Conservation (phyloP, 257 asterid species). For the Solanum pinnatisectum region DNA sequence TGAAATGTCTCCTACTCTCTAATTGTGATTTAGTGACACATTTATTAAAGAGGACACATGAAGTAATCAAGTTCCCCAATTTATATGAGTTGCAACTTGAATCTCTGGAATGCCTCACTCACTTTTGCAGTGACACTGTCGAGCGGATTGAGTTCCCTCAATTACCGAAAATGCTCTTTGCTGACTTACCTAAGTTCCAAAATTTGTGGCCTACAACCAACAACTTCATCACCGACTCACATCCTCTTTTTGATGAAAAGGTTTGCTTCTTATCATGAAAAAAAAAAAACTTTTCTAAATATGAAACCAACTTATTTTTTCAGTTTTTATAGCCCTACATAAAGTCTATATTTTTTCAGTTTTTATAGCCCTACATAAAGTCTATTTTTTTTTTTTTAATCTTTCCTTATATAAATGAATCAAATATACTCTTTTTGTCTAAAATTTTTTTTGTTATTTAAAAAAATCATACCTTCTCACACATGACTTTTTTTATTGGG, state of each 20-base stretch:
- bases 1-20: rapidly evolving
- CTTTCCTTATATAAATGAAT: no score
- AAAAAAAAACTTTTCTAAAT: no score
- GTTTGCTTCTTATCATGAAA: not conserved
- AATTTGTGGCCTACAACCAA: not conserved
- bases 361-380: no score
- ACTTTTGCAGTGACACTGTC: not conserved
- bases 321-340: no score
- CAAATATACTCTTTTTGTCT: no score
- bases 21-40: not conserved
- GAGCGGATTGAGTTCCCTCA: not conserved
- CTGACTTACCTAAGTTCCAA: rapidly evolving
- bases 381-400: no score
- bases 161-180: rapidly evolving
- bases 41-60: not conserved
- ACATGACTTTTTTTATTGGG: no score
- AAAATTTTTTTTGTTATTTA: no score
- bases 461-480: no score
- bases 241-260: not conserved
- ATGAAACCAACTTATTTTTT: no score
- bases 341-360: no score
- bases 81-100: not conserved
- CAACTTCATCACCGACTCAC: not conserved
- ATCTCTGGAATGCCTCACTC: not conserved
- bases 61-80: not conserved